phyloP scores from a whole-genome alignment of 192 early-diverging fungal species.

The Lunasporangiospora selenospora region DNA sequence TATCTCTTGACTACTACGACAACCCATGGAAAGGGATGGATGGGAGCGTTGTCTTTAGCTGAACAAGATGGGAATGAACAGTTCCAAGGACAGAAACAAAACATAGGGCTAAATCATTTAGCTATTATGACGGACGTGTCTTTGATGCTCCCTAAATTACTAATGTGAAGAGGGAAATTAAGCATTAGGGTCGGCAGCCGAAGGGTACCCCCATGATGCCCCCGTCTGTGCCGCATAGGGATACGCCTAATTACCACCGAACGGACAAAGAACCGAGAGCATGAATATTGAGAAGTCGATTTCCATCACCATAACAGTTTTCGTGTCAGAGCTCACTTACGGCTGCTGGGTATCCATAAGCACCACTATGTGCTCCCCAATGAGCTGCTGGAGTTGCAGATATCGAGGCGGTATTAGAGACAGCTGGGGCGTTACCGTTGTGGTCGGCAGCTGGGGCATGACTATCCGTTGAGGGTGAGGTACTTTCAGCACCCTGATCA shows the following conservation, averaged over 20 bases:
- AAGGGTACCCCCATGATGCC: conserved; percentile 1
- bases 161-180: too few species aligned
- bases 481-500: not conserved
- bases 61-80: not conserved
- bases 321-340: not conserved
- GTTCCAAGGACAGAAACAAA: not conserved
- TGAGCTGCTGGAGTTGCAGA: not conserved
- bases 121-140: too few species aligned
- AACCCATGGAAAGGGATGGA: too few species aligned
- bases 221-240: conserved; percentile 11
- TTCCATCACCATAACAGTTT: not conserved
- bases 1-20: too few species aligned
- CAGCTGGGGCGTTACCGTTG: too few species aligned
- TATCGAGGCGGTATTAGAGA: too few species aligned
- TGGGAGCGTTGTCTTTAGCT: not conserved
- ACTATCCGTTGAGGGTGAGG: too few species aligned
- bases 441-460: too few species aligned
- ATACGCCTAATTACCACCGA: too few species aligned
- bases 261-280: too few species aligned
- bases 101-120: not conserved
- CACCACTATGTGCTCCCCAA: not conserved
- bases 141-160: too few species aligned
- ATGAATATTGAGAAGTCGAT: too few species aligned
- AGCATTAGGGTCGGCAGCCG: not conserved
- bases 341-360: conserved; percentile 16